Evolutionary conservation across 768 basidiomycete genomes (phyloP), one percentile per base, ranked within the genome.

Genomic region (Russula brevipes): DNA sequence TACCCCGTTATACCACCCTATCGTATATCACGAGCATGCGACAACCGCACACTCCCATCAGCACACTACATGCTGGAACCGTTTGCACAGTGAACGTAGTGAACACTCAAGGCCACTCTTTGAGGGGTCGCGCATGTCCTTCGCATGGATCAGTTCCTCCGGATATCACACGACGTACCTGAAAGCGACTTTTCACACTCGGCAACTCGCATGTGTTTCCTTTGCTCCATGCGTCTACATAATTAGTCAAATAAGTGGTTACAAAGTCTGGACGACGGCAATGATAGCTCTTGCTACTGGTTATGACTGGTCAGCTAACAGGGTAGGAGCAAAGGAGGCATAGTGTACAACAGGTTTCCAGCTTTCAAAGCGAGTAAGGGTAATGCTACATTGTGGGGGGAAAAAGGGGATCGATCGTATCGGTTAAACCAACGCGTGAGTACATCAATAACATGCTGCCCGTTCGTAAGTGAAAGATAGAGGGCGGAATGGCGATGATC

Each of bases 341-440:
- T 54, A 39, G 16, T 36, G 36, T 57, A 62, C 61, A 62, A 36
- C 31, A 44, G 24, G 1, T 16, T 57, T 44, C 36, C 24, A 12
- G 4, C 30, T 31, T 35, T 58, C n/a, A 14, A n/a, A 4, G 41
- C 36, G 14, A 1, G 17, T 31, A 1, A 53, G 10, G 16, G 42
- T 49, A 49, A 46, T 49, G 53, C 46, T 59, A 64, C 53, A 59
- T 16, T 46, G 50, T 33, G 19, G 19, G n/a, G 45, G 44, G 12
- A 39, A 35, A 6, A 38, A 12, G 50, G 17, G 51, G 31, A n/a
- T 31, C 30, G 44, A 41, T 42, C 50, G 31, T 56, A 24, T 19
- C n/a, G 7, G 31, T 31, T 11, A 10, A 10, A 8, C 31, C 6
- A 38, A 52, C n/a, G 10, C 46, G 52, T 47, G 30, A 53, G 24